Percentiles rank a stretch among this genome's conserved stretches.
phyloP scores from a whole-genome alignment of 1,284 basidiomycete species.

The Boletus albobrunnescens region DNA sequence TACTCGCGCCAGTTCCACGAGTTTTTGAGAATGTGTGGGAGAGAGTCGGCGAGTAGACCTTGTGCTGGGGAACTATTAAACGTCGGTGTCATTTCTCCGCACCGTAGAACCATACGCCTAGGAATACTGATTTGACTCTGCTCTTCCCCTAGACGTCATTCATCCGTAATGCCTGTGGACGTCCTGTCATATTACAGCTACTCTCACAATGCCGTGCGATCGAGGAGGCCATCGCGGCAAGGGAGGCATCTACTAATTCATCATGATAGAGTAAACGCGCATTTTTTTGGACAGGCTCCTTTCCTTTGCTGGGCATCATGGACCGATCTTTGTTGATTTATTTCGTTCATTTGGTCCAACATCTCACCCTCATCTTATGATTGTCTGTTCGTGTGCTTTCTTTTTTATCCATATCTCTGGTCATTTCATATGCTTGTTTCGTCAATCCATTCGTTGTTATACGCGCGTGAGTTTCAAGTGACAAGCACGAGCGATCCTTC shows the following conservation, averaged over 20 bases:
- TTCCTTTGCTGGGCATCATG: neutral
- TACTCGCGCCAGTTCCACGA: conserved; percentile 71
- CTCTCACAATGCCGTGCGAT: conserved; percentile 64
- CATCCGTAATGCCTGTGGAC: conserved; percentile 64
- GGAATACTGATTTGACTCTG: conserved; percentile 21
- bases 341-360: conserved; percentile 3
- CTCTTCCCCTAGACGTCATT: conserved; percentile 45
- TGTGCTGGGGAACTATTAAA: conserved; percentile 54
- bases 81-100: conserved; percentile 39
- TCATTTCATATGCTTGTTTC: conserved; percentile 11
- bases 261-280: neutral
- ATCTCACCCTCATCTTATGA: neutral
- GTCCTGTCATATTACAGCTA: conserved; percentile 59
- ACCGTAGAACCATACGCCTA: neutral
- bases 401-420: conserved; percentile 6
- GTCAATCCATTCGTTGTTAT: neutral
- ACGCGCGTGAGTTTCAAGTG: too few species aligned
- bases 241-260: conserved; percentile 29
- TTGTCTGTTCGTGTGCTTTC: neutral
- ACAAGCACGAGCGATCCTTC: too few species aligned
- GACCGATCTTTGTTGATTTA: neutral
- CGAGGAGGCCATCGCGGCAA: conserved; percentile 49
- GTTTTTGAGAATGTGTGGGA: conserved; percentile 65
- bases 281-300: neutral
- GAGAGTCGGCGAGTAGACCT: conserved; percentile 55